Evolutionary conservation across 2,329 filamentous ascomycete species (phyloP), one percentile per base, ranked within the genome.

Genomic region (Aschersonia sp.): DNA sequence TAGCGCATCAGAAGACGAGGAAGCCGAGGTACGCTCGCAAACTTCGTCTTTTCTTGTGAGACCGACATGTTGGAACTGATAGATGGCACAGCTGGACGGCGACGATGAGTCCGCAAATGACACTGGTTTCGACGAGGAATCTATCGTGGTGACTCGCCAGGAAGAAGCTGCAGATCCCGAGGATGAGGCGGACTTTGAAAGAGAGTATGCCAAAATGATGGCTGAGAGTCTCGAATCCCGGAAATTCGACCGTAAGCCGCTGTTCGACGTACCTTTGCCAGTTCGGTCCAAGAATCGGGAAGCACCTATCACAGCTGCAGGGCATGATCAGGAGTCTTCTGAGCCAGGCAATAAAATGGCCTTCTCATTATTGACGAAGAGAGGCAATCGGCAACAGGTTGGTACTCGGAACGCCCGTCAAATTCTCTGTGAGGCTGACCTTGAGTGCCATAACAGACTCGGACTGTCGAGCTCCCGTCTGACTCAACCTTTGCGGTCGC

Each of bases 141-240:
- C 85, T 30, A 94, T 97, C 55, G 77, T 95, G 42, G 90, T 98
- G 44, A 94, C 87, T 43, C 81, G 89, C 50, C 83, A 90, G 58
- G 86, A 95, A 62, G 87, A 95, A 61, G 79, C 90, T 56, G 76
- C 89, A 48, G 89, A 98, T 54, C 89, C 90, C 0, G 89, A 95
- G 66, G 87, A 84, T 41, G 92, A 98, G 59, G 92, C 90, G 6
- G 92, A 98, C 41, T 98, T 98, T 61, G 94, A 98, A 60, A 86
- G 90, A 56, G 92, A 97, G 65, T 92, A 95, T 63, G 89, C 92
- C 39, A 95, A 94, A 65, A 85, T 98, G 79, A 97, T 98, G 90
- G 79, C 89, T 45, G 92, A 98, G 64, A 95, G 90, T 67, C 70
- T 95, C 57, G 92, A 98, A 55, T 94, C 90, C 5, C 81, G 92